A percentile compares a stretch with the other conserved stretches of the same genome.
Conservation (phyloP, 345 rosid species). For the Sisymbrium irio region DNA sequence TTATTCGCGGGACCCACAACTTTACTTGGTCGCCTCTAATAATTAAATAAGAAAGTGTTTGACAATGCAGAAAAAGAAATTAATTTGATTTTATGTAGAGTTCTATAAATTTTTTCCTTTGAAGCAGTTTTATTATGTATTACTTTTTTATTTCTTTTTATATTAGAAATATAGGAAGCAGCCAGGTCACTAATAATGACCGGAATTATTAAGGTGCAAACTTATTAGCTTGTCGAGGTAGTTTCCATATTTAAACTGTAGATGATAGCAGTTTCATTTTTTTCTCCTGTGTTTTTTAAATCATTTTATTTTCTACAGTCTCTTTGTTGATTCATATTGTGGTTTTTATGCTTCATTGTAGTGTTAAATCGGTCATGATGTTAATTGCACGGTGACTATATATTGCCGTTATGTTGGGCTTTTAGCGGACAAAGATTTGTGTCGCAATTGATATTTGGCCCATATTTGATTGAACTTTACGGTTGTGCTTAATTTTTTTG, state of each 20-base stretch:
- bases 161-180: no score
- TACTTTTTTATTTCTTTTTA: no score
- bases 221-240: neutral
- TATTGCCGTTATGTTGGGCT: neutral
- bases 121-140: no score
- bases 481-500: no score
- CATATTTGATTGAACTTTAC: no score
- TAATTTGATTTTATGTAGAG: no score
- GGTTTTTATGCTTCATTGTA: neutral
- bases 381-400: neutral
- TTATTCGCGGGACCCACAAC: slow-evolving; percentile 10
- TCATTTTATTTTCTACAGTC: no score
- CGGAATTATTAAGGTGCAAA: neutral
- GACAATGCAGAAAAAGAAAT: no score
- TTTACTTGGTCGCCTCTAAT: neutral
- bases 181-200: no score
- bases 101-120: no score
- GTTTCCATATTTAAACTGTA: neutral
- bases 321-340: no score
- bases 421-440: neutral
- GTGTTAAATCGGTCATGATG: neutral
- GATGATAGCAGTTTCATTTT: neutral
- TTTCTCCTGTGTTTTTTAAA: neutral
- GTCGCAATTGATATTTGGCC: no score
- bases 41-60: neutral